Evolutionary conservation across 768 basidiomycete species (phyloP), one percentile per base, ranked within the genome.

Genomic region (Pleurotus eryngii): DNA sequence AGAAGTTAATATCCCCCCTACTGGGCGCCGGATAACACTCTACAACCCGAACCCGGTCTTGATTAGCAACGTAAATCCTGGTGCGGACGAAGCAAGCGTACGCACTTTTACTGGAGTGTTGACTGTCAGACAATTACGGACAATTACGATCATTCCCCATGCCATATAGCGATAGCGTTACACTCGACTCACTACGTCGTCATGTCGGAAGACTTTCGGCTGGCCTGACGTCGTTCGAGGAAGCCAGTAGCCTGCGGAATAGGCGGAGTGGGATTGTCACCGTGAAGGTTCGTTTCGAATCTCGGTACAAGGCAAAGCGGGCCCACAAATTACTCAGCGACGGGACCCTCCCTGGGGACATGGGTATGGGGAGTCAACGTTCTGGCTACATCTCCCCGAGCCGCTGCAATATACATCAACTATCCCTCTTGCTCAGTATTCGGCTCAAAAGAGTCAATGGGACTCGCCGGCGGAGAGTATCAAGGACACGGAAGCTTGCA

Each of bases 361-460:
- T 43, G 14, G 12, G 58, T 35, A 56, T 75, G 14, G 69, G 1
- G 71, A 69, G 37, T 71, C 73, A 3, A 56, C 55, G 15, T 58
- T 81, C 35, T 72, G 72, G 56, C 61, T 76, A 15, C 71, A 70
- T 22, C 76, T 82, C 46, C 79, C 81, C 0, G 71, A 76, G 60
- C 78, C 81, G 0, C 70, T 81, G 59, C 70, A 78, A 49, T 86
- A 84, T 65, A 72, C 73, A 12, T 77, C 82, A 40, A 71, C 66
- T 26, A 77, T 85, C 45, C 73, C 80, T 0, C 49, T 58, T 11
- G 74, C 72, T 24, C 83, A 85, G 58, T 83, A 81, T 65, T 65
- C 68, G 20, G 78, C 81, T 3, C 83, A 85, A 65, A 76, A 68
- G 54, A 64, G 58, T 1, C 71, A 73, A n/a, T 85, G 83, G 84